Evolutionary conservation across 1,284 basidiomycete species (phyloP), one percentile per base, ranked within the genome.

Genomic region (Rhizoctonia solani): DNA sequence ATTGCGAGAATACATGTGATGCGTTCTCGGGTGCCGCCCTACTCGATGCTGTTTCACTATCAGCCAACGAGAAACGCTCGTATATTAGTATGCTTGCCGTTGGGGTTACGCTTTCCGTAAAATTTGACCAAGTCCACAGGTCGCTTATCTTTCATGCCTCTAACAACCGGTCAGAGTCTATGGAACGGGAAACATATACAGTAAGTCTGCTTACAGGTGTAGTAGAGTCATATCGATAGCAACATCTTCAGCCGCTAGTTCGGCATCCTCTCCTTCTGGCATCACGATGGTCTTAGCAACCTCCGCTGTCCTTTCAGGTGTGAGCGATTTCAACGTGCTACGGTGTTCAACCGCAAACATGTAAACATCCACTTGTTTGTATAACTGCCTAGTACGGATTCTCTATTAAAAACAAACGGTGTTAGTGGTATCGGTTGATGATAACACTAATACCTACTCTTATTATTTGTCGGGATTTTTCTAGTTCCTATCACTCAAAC

Each of bases 81-180:
- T 42, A 29, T 27, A 37, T 23, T 25, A 8, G 16, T 25, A 27
- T 27, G 66, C 83, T 68, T 71, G 89, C 89, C 71, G 69, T 86
- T 75, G 0, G 83, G 83, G 29, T 82, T 78, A n/a, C 79, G 77
- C 75, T 91, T 92, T 0, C 86, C 85, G 73, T 90, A 92, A 73
- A 92, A 92, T 72, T 80, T 83, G 66, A 90, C 83, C 29, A 76
- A 80, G 47, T 87, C 81, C 27, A 92, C 73, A 0, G 90, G 90
- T 72, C 89, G 90, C 71, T 79, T 76, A 61, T 86, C 83, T 69
- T 82, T 80, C 85, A 87, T 90, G 0, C 90, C 90, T 71, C 58
- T 63, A n/a, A 29, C 34, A 27, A 11, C 27, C 13, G 14, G 19
- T 63, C 29, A 52, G 34, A 14, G 11, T 25, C 8, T n/a, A 32